A percentile compares a stretch with the other conserved stretches of the same genome.
Conservation (phyloP, 305 asterid genomes). For the Fraxinus sp. region DNA sequence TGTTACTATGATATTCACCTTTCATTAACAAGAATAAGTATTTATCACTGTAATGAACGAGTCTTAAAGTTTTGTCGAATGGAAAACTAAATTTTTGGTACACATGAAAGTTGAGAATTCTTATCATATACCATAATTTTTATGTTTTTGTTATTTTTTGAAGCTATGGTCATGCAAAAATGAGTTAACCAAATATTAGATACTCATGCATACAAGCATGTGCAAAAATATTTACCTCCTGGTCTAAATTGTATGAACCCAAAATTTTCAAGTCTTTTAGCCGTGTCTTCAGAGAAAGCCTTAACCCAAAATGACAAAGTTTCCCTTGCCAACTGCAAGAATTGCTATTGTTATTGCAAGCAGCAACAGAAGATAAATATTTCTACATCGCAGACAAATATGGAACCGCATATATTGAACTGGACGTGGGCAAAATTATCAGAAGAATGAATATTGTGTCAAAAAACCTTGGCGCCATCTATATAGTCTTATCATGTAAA, state of each 20-base stretch:
- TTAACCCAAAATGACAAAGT: constrained; percentile 91
- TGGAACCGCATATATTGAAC: background rate
- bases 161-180: constrained; percentile 4
- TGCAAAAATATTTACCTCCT: constrained; percentile 62
- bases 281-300: constrained; percentile 97
- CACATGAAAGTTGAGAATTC: constrained; percentile 17
- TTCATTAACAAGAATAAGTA: constrained; percentile 24
- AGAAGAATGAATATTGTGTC: background rate
- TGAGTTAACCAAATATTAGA: background rate
- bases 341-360: background rate
- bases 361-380: background rate
- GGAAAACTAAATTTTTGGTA: background rate
- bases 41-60: constrained; percentile 17
- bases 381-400: background rate
- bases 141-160: background rate
- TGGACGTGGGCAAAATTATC: background rate
- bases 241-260: constrained; percentile 96
- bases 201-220: constrained; percentile 13
- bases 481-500: background rate
- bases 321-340: constrained; percentile 93
- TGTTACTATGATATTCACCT: constrained; percentile 99
- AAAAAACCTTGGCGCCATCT: background rate
- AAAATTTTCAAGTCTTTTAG: constrained; percentile 95
- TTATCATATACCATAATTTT: background rate
- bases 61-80: constrained; percentile 1